A percentile compares a stretch with the other conserved stretches of the same genome.
Conservation (phyloP, 2,329 filamentous ascomycete species). For the Ophiostoma himal-ulmi region DNA sequence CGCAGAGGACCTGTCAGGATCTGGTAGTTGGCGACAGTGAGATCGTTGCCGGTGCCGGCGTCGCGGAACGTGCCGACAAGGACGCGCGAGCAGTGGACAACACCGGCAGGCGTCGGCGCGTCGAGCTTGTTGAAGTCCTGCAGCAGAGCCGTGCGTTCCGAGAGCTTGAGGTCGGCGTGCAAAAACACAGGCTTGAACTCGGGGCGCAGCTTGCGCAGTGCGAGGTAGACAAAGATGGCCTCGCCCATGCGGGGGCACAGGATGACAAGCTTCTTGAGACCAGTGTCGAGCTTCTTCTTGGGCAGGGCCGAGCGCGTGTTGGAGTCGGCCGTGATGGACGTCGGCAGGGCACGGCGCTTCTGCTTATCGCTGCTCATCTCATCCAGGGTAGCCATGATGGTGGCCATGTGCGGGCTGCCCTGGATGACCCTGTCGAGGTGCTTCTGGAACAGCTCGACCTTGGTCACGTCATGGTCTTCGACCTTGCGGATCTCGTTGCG, state of each 20-base stretch:
- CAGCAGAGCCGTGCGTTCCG: slow-evolving; percentile 25
- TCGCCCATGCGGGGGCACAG: slow-evolving; percentile 28
- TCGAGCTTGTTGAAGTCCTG: slow-evolving; percentile 24
- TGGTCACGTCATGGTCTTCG: slow-evolving; percentile 21
- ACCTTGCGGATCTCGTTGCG: slow-evolving; percentile 23
- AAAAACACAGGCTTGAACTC: slow-evolving; percentile 23
- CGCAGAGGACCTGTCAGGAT: slow-evolving; percentile 27
- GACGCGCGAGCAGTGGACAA: slow-evolving; percentile 18
- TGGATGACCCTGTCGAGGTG: slow-evolving; percentile 24
- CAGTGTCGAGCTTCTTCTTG: slow-evolving; percentile 16
- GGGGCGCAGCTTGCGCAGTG: slow-evolving; percentile 25
- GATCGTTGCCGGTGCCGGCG: slow-evolving; percentile 27
- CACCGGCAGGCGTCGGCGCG: slow-evolving; percentile 11
- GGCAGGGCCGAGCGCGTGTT: slow-evolving; percentile 15
- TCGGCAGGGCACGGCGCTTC: slow-evolving; percentile 18
- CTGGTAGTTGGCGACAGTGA: slow-evolving; percentile 27
- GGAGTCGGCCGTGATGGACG: slow-evolving; percentile 8
- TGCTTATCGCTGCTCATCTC: slow-evolving; percentile 24
- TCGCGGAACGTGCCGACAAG: slow-evolving; percentile 26
- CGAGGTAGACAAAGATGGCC: slow-evolving; percentile 27
- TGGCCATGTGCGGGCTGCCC: slow-evolving; percentile 24
- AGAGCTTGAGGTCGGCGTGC: slow-evolving; percentile 25
- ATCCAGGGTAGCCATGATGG: slow-evolving; percentile 24
- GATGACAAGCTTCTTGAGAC: slow-evolving; percentile 28
- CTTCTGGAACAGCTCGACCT: slow-evolving; percentile 24